Percentiles rank a stretch among this genome's conserved stretches.
Evolutionary conservation across 179 eudicot species (phyloP).

Genomic region (Spinacia oleracea): DNA sequence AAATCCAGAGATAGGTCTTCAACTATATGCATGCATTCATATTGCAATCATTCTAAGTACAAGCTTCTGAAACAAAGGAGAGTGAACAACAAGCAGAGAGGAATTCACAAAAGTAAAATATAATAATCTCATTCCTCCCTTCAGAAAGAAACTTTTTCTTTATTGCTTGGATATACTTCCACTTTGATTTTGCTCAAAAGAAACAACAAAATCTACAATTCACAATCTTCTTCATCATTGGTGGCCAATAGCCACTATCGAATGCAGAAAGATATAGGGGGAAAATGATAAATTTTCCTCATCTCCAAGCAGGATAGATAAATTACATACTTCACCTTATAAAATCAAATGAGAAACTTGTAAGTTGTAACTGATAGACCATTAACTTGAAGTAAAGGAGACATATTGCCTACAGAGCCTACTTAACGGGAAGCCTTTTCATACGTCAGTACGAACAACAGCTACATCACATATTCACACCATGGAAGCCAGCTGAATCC

Average conservation of each 20-base stretch:
- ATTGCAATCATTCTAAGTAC: not conserved
- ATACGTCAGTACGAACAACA: not conserved
- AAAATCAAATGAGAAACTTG: not conserved
- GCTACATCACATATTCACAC: constrained; percentile 19
- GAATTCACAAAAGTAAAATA: not conserved
- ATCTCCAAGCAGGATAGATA: constrained; percentile 4
- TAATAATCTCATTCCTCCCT: not conserved
- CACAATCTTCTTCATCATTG: not conserved
- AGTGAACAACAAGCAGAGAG: not conserved
- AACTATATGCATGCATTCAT: not conserved
- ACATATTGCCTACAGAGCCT: not conserved
- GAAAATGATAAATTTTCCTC: not conserved
- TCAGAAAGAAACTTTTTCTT: not conserved
- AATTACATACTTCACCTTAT: not conserved
- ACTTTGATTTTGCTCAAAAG: not conserved
- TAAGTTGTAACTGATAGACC: not conserved
- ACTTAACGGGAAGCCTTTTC: constrained; percentile 11
- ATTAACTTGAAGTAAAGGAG: not conserved
- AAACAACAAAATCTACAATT: not conserved
- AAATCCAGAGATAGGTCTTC: not conserved
- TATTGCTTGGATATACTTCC: not conserved
- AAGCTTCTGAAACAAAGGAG: not conserved
- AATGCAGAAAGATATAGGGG: not conserved
- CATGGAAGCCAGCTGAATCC: constrained; percentile 57
- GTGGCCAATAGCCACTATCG: not conserved